phyloP scores from a whole-genome alignment of 176 grass and related monocot genomes.

The Rhynchospora pubera region DNA sequence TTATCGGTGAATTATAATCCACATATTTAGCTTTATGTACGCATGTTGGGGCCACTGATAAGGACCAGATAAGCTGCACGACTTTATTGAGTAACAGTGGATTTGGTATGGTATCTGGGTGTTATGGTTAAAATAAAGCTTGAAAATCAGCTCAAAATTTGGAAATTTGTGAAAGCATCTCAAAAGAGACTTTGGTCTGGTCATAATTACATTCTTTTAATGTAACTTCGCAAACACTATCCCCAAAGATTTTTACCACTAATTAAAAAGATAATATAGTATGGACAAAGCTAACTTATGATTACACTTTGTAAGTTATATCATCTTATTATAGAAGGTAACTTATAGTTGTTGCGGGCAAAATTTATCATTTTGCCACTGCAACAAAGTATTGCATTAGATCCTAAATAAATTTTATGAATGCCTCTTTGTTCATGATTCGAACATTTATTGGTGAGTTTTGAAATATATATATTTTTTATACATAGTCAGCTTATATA shows the following conservation, averaged over 20 bases:
- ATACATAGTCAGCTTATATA: too few species aligned
- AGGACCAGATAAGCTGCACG: not conserved
- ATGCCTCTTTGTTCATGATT: too few species aligned
- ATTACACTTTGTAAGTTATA: too few species aligned
- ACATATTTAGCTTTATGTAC: not conserved
- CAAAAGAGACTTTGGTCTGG: not conserved
- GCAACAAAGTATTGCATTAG: too few species aligned
- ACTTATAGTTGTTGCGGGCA: too few species aligned
- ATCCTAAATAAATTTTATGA: too few species aligned
- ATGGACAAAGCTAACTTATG: too few species aligned
- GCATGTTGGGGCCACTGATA: not conserved
- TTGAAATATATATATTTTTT: too few species aligned
- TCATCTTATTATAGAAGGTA: too few species aligned
- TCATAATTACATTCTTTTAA: slow-evolving; percentile 25
- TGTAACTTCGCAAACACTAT: not conserved
- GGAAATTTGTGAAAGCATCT: slow-evolving; percentile 15
- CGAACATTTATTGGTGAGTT: too few species aligned
- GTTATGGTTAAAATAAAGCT: not conserved
- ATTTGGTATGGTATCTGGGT: not conserved
- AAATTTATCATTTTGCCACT: too few species aligned
- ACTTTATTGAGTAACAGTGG: not conserved
- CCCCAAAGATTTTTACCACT: not conserved
- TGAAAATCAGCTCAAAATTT: not conserved
- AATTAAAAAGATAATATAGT: not conserved
- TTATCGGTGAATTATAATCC: not conserved